A percentile compares a stretch with the other conserved stretches of the same genome.
phyloP scores from a whole-genome alignment of 78 protist genomes.

The Creolimax fragrantissima region DNA sequence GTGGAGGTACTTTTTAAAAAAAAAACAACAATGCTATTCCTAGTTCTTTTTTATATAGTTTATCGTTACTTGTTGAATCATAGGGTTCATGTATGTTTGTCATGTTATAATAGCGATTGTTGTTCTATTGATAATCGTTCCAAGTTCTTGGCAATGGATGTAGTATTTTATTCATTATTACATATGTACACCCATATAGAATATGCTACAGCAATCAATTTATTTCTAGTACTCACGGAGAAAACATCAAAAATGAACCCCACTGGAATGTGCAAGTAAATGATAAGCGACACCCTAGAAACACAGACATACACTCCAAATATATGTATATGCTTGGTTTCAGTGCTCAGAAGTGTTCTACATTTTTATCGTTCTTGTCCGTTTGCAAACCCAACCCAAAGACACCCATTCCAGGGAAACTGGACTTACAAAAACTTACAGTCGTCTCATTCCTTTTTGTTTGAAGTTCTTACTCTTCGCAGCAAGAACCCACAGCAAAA shows the following conservation, averaged over 20 bases:
- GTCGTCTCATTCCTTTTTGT: background rate
- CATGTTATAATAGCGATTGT: too few species aligned
- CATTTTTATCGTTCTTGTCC: background rate
- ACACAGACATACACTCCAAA: too few species aligned
- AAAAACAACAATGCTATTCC: too few species aligned
- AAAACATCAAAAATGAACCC: background rate
- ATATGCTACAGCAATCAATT: background rate
- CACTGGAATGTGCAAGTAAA: background rate
- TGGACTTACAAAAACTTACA: background rate
- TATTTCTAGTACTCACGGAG: background rate
- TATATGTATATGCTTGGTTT: background rate
- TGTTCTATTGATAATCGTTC: too few species aligned
- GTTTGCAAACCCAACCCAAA: background rate
- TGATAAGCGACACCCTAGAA: background rate
- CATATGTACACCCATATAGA: background rate
- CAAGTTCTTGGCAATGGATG: too few species aligned
- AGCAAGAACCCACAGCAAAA: background rate
- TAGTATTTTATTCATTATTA: background rate
- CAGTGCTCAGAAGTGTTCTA: background rate
- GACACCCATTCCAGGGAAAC: background rate
- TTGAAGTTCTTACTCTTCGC: background rate
- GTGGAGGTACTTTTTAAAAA: background rate
- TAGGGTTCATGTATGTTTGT: too few species aligned
- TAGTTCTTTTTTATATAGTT: too few species aligned
- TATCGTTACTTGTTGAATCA: too few species aligned